A percentile compares a stretch with the other conserved stretches of the same genome.
phyloP scores from a whole-genome alignment of 2,329 filamentous ascomycete genomes.

The Scortechinia acanthostroma region DNA sequence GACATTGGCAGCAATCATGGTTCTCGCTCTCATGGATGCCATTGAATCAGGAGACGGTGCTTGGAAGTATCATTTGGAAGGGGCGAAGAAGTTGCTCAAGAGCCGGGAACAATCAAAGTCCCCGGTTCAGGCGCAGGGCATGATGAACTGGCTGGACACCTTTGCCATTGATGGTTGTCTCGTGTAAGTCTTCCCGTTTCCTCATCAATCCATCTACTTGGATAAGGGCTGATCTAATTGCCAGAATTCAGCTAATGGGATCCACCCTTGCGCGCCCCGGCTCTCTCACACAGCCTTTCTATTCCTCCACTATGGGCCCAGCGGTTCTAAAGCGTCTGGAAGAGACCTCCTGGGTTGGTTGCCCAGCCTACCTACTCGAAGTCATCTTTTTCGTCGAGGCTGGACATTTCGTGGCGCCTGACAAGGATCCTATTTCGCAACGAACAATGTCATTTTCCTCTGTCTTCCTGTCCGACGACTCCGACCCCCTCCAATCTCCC shows the following conservation, averaged over 20 bases:
- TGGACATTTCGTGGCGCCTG: constrained; percentile 19
- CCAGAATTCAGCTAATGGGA: constrained; percentile 28
- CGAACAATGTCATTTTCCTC: constrained; percentile 10
- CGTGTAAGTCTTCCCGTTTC: constrained; percentile 19
- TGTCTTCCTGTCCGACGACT: constrained; percentile 13
- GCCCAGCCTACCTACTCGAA: constrained; percentile 26
- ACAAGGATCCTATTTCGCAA: constrained; percentile 3
- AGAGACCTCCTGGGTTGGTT: constrained; percentile 27
- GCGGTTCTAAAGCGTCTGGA: constrained; percentile 25
- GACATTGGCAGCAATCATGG: constrained; percentile 31
- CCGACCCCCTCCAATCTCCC: constrained; percentile 18
- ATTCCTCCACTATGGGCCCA: constrained; percentile 21
- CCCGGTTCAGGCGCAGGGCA: constrained; percentile 6
- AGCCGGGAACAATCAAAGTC: constrained; percentile 14
- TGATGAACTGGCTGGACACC: constrained; percentile 20
- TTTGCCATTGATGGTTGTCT: constrained; percentile 25
- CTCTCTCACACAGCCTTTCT: constrained; percentile 24
- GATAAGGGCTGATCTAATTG: constrained; percentile 4
- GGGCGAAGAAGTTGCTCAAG: constrained; percentile 33
- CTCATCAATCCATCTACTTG: constrained; percentile 3
- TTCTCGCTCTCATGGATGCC: constrained; percentile 38
- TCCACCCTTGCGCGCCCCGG: constrained; percentile 27
- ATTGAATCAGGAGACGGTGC: constrained; percentile 39
- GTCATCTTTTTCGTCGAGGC: constrained; percentile 27
- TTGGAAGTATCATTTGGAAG: constrained; percentile 41